Base-by-base conservation (phyloP, 2,329 filamentous ascomycete genomes). In the Davidsoniella neocaledoniae region DNA sequence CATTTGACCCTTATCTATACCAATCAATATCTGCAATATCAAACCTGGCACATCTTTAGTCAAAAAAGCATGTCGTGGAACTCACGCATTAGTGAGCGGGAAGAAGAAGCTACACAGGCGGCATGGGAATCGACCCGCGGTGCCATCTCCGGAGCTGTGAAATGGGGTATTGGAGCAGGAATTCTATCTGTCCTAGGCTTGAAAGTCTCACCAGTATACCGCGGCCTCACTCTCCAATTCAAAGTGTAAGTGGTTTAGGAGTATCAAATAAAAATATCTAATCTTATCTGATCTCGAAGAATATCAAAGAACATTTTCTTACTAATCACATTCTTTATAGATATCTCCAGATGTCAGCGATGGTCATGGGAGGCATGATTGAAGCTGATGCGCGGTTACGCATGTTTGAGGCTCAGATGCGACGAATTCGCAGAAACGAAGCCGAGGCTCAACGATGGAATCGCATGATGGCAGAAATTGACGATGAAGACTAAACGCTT, bases 321-420 rank as follows among this genome's bases (percentile, higher is more conserved):
- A 39, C 46, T 49, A 45, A 53, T 43, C n/a, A 19, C 26, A 37
- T 44, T 40, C 26, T 29, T 14, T 45, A n/a, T 19, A 88, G 84
- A 26, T 90, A 86, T 60, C 68, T 88, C 14, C 83, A 87, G 62
- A 86, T 87, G 81, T 84, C 80, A n/a, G 80, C 78, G 53, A 88
- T 88, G 83, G 79, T 83, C n/a, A 59, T 86, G 33, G 84, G 84
- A 41, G 73, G 77, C 58, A 83, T 84, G 72, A 72, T 88, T 49
- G 81, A 86, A 66, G 84, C 83, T 2, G 84, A 90, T 59, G 65
- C 69, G 50, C 71, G 79, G 46, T 68, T 88, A 57, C 72, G 80
- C 48, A 66, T 72, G 53, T 85, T 83, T 57, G 82, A 87, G 62
- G 68, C 77, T 10, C 67, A 68, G 42, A 66, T 86, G 55, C 69